Percentiles rank a stretch among this genome's conserved stretches.
Conservation (phyloP, 176 grass and related monocot species). For the Cenchrus americanus region DNA sequence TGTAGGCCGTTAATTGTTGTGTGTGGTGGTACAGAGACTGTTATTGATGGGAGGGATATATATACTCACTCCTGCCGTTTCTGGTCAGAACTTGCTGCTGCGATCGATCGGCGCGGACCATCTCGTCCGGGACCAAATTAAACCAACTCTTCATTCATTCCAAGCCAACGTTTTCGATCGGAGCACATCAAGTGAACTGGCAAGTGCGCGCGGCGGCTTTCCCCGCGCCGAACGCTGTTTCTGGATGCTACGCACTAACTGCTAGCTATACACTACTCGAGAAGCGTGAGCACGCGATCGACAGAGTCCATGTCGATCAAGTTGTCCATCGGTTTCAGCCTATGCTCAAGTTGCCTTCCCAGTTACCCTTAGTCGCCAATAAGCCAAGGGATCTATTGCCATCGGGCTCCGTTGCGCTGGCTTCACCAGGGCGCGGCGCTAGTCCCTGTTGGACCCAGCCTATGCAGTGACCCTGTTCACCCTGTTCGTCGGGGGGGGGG, state of each 20-base stretch:
- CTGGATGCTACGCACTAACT: neutral
- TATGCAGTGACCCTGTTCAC: conserved; percentile 19
- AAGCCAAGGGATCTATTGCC: neutral
- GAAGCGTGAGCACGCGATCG: too few relatives aligned
- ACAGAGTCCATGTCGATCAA: neutral
- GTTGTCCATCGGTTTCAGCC: neutral
- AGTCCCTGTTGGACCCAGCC: neutral
- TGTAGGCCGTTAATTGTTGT: conserved; percentile 5
- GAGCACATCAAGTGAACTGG: neutral
- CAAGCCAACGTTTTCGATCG: neutral
- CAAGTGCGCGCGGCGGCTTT: neutral
- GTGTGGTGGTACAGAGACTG: too few relatives aligned
- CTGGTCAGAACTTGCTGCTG: neutral
- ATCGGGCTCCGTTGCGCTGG: conserved; percentile 7
- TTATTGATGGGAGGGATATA: neutral
- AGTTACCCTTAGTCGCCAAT: neutral
- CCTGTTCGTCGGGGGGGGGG: neutral
- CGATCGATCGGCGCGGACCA: too few relatives aligned
- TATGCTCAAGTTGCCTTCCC: neutral
- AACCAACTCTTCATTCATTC: too few relatives aligned
- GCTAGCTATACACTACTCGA: too few relatives aligned
- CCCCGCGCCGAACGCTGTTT: too few relatives aligned
- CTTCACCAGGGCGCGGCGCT: neutral
- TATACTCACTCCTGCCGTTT: neutral
- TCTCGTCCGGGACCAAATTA: neutral